phyloP scores from a whole-genome alignment of 345 rosid species.

The Ceriops decandra region DNA sequence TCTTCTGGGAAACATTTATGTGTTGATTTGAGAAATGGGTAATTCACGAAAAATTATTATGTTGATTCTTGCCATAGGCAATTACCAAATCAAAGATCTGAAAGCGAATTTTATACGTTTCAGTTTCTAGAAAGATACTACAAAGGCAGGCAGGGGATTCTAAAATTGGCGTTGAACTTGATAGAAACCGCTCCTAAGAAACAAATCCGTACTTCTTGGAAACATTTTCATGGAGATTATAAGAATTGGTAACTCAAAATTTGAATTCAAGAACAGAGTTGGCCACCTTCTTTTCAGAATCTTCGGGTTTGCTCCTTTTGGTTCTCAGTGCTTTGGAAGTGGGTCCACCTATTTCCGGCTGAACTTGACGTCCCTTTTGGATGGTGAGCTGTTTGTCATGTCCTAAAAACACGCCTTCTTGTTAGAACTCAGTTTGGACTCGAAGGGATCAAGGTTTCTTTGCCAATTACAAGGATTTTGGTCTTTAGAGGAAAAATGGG shows the following conservation, averaged over 20 bases:
- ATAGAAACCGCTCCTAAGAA: slow-evolving; percentile 5
- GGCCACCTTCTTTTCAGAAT: slow-evolving; percentile 41
- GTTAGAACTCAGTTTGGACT: background rate
- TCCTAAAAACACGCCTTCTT: background rate
- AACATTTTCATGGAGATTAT: background rate
- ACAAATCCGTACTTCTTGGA: background rate
- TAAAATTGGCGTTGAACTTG: background rate
- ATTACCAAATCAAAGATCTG: too few species aligned
- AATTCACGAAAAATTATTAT: too few species aligned
- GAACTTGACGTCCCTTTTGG: slow-evolving; percentile 48
- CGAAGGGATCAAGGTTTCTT: slow-evolving; percentile 16
- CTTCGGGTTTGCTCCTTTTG: slow-evolving; percentile 58
- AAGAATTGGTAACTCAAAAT: too few species aligned
- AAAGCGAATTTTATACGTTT: too few species aligned
- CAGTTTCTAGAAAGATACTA: too few species aligned
- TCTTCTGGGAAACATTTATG: too few species aligned
- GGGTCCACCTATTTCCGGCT: background rate
- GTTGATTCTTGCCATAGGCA: too few species aligned
- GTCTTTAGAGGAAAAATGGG: background rate
- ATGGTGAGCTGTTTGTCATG: slow-evolving; percentile 39
- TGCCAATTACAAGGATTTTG: background rate
- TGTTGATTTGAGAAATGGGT: too few species aligned
- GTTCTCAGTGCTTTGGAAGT: slow-evolving; percentile 30
- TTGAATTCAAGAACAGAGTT: background rate
- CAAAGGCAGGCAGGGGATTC: too few species aligned